Base-by-base conservation (phyloP, 805 yeast genomes). In the Grigorovia transvaalensis region DNA sequence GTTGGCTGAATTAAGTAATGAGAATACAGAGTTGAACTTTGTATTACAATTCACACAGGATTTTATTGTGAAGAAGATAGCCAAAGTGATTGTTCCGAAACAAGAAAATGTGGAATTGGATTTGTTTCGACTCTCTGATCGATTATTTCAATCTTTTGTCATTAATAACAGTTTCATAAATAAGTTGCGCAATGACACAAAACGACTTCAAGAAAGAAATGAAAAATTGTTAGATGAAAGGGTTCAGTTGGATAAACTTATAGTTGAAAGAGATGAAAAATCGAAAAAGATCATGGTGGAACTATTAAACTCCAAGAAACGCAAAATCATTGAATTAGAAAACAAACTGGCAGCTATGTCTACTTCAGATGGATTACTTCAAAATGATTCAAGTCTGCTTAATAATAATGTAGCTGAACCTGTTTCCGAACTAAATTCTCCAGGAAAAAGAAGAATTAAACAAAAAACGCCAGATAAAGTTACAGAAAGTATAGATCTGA, bases 261-360 rank as follows among this genome's bases (percentile, higher is more conserved):
- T 63, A 8, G 51, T 52, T 29, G 54, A 58, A 46, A 54, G 67
- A 42, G 66, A 66, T 53, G 44, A 52, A 3, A 57, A 56, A 19
- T 57, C 64, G 7, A 59, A 57, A 42, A 12, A 49, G 8, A 49
- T 65, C 7, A 54, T 59, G n/a, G 56, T 59, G 9, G 54, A 53
- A 8, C 50, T 62, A 18, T 47, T 65, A 43, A 64, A 64, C 50
- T 63, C 60, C 38, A 65, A 65, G 54, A 65, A 65, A 38, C 48
- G 29, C 27, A 60, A 56, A 46, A 63, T 63, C 1, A 30, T 46
- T 1, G 57, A 59, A 19, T 52, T 63, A 23, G 48, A 56, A 33
- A 44, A 46, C 7, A 50, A 49, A 45, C 46, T 63, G 20, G 44
- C 47, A n/a, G 45, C 13, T 0, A 44, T 49, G 40, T 51, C 46